Conservation (phyloP, 108 stramenopile species). For the Nitzschia putrida region DNA sequence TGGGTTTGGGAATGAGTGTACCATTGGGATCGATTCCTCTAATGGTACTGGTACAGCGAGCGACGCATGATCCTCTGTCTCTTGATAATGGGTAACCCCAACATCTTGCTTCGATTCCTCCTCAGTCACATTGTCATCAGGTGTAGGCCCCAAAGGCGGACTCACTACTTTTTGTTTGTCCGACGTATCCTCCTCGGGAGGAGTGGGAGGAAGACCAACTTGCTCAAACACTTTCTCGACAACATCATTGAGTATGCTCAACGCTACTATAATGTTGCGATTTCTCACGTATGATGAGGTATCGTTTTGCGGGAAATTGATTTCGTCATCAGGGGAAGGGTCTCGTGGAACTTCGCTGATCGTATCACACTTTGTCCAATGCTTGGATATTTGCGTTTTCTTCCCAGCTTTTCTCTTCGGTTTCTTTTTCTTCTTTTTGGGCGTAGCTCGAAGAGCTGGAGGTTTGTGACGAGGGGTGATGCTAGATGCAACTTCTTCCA, state of each 20-base stretch:
- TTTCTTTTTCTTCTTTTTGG: slow-evolving; percentile 41
- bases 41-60: no score
- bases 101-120: background rate
- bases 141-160: no score
- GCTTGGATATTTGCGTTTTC: background rate
- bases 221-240: slow-evolving; percentile 46
- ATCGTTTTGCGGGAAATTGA: slow-evolving; percentile 37
- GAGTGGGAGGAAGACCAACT: slow-evolving; percentile 49
- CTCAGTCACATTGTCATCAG: background rate
- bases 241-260: slow-evolving; percentile 54
- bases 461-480: no score
- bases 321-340: background rate
- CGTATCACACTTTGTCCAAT: background rate
- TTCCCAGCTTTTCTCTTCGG: slow-evolving; percentile 24
- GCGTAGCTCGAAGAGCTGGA: no score
- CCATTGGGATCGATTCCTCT: no score
- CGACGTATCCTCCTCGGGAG: slow-evolving; percentile 5
- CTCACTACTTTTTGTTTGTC: background rate
- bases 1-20: no score
- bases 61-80: background rate
- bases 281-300: slow-evolving; percentile 37
- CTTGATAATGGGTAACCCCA: background rate
- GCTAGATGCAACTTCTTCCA: no score
- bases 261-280: slow-evolving; percentile 51
- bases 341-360: background rate